Conservation (phyloP, 2,329 filamentous ascomycete species). For the Ophiostoma sp. region DNA sequence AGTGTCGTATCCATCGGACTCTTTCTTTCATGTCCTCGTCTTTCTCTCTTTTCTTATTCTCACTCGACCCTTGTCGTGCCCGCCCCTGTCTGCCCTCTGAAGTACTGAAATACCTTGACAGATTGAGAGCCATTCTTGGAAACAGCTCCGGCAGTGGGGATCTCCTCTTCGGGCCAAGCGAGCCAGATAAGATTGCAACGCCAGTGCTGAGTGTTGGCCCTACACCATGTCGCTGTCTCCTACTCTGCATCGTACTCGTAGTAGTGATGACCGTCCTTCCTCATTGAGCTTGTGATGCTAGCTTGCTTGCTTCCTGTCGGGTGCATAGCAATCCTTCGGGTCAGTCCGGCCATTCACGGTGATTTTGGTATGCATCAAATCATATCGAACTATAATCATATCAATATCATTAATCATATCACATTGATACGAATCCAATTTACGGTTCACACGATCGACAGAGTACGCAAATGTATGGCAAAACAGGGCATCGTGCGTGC, state of each 20-base stretch:
- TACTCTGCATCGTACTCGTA: neutral
- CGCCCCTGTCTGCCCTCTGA: neutral
- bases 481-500: neutral
- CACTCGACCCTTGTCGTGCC: neutral
- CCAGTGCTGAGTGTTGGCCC: neutral
- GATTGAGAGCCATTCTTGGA: constrained; percentile 2
- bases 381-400: neutral
- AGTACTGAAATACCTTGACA: too few relatives aligned
- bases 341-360: neutral
- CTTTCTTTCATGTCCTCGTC: neutral
- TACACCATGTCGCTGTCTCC: neutral
- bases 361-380: neutral
- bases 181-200: constrained; percentile 4
- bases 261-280: too few relatives aligned
- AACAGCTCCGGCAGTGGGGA: constrained; percentile 8
- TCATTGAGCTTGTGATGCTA: too few relatives aligned
- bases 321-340: too few relatives aligned
- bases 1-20: constrained; percentile 5
- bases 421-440: neutral
- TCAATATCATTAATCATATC: too few relatives aligned
- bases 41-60: neutral
- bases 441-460: neutral
- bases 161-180: neutral
- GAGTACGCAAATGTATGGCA: neutral
- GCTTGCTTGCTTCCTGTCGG: too few relatives aligned